A percentile compares a stretch with the other conserved stretches of the same genome.
Evolutionary conservation across 2,329 filamentous ascomycete species (phyloP).

Genomic region (Colletotrichum siamense): DNA sequence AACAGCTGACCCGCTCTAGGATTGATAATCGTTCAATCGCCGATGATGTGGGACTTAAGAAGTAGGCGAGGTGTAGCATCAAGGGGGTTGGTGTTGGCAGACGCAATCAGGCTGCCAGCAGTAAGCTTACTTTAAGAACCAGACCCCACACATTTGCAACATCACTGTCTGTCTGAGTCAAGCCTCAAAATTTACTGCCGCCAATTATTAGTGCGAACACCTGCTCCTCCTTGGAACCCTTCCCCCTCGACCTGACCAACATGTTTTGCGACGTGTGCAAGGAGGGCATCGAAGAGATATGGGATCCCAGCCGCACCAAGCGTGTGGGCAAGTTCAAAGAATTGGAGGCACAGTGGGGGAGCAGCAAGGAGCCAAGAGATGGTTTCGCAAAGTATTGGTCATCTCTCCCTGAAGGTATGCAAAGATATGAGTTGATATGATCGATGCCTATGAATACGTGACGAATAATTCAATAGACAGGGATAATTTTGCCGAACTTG

Average conservation of each 20-base stretch:
- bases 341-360: background rate
- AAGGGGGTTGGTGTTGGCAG: background rate
- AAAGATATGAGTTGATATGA: rapidly evolving
- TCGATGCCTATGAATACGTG: rapidly evolving
- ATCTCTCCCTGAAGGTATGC: background rate
- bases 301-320: background rate
- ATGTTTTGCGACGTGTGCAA: background rate
- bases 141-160: background rate
- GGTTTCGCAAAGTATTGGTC: background rate
- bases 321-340: background rate
- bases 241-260: background rate
- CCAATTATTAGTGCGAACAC: rapidly evolving
- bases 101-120: background rate
- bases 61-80: background rate
- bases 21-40: background rate
- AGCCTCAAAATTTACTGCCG: too few species aligned
- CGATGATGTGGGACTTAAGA: background rate
- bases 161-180: background rate
- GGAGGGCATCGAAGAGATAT: background rate
- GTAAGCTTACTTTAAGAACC: background rate
- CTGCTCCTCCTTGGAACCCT: background rate
- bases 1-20: too few species aligned
- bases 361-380: too few species aligned
- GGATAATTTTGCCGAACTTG: too few species aligned
- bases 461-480: background rate